Percentiles rank a stretch among this genome's conserved stretches.
phyloP scores from a whole-genome alignment of 768 basidiomycete species.

The Hemileccinum impolitum region DNA sequence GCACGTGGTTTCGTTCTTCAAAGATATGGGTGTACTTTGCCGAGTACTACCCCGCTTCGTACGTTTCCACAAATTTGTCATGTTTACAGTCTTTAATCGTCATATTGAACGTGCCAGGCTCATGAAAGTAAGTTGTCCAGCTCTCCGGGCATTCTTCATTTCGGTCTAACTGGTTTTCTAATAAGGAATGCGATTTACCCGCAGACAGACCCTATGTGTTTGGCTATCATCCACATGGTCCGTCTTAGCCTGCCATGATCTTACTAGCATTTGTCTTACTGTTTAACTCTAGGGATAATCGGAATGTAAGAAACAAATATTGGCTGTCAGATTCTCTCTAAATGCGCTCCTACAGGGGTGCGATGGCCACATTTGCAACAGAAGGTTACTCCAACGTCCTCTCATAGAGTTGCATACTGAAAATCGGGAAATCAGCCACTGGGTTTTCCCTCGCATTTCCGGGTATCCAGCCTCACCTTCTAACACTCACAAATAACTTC shows the following conservation, averaged over 20 bases:
- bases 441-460: constrained; percentile 90
- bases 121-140: constrained; percentile 33
- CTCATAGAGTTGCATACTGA: neutral
- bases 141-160: neutral
- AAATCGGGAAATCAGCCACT: constrained; percentile 51
- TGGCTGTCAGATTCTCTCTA: neutral
- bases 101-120: constrained; percentile 5
- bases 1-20: constrained; percentile 67
- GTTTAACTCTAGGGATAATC: constrained; percentile 72
- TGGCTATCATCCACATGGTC: constrained; percentile 97
- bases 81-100: neutral
- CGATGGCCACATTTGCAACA: constrained; percentile 92
- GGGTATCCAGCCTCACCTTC: constrained; percentile 87
- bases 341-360: constrained; percentile 57
- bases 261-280: constrained; percentile 1
- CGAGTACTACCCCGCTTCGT: constrained; percentile 89
- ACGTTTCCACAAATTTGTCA: constrained; percentile 35
- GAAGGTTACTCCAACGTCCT: constrained; percentile 56
- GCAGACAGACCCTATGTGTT: constrained; percentile 93
- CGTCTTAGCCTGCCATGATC: constrained; percentile 16
- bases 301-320: constrained; percentile 71
- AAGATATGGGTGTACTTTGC: constrained; percentile 88
- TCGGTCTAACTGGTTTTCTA: neutral
- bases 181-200: constrained; percentile 80
- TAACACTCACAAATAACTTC: constrained; percentile 91